Percentiles rank a stretch among this genome's conserved stretches.
phyloP scores from a whole-genome alignment of 2,329 filamentous ascomycete species.

The Colletotrichum musicola region DNA sequence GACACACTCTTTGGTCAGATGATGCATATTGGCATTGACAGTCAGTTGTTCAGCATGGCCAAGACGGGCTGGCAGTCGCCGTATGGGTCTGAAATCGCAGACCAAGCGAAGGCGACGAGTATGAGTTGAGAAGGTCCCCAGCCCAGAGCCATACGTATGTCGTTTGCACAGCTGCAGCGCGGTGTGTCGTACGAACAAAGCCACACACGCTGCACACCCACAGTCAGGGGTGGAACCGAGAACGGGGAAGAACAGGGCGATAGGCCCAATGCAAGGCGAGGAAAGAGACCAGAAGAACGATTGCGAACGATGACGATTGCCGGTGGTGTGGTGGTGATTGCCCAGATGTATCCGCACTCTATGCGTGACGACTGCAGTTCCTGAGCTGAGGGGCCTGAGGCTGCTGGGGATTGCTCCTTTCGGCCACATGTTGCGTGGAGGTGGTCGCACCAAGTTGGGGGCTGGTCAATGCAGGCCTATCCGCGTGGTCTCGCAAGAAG shows the following conservation, averaged over 20 bases:
- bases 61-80: not conserved
- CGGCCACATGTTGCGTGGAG: not conserved
- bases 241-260: constrained; percentile 10
- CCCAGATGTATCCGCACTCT: not conserved
- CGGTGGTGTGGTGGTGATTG: constrained; percentile 17
- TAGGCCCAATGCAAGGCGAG: constrained; percentile 25
- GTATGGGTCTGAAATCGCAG: too few relatives aligned
- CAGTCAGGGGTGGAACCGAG: constrained; percentile 25
- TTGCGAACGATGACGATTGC: constrained; percentile 17
- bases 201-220: too few relatives aligned
- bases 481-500: constrained; percentile 20
- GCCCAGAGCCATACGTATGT: too few relatives aligned
- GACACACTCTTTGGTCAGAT: not conserved
- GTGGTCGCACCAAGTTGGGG: constrained; percentile 1
- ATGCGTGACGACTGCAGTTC: constrained; percentile 1
- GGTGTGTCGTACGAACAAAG: too few relatives aligned
- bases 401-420: not conserved
- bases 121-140: too few relatives aligned
- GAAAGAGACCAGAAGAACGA: not conserved
- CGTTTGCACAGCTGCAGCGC: too few relatives aligned
- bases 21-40: not conserved
- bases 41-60: not conserved
- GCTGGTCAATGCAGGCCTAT: constrained; percentile 15
- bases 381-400: constrained; percentile 8
- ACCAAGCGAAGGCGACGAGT: too few relatives aligned